phyloP scores from a whole-genome alignment of 805 yeast genomes.

The Starmerella ratchasimensis region DNA sequence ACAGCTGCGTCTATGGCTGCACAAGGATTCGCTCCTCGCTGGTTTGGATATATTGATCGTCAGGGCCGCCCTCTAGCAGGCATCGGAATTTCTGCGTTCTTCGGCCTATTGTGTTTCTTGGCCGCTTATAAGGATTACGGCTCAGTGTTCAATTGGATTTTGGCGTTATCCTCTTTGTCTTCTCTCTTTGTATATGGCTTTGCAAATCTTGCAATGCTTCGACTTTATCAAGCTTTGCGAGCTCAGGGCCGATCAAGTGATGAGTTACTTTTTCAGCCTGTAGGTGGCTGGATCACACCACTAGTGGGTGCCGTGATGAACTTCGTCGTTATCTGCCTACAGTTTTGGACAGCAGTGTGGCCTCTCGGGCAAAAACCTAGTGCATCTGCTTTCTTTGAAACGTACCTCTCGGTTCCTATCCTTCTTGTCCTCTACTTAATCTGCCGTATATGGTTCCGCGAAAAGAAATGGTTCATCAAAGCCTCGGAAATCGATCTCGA shows the following conservation, averaged over 20 bases:
- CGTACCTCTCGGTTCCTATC: conserved; percentile 38
- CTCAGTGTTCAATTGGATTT: conserved; percentile 53
- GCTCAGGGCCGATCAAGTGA: conserved; percentile 54
- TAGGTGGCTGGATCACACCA: conserved; percentile 57
- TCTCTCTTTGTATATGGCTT: conserved; percentile 68
- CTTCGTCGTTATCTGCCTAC: conserved; percentile 50
- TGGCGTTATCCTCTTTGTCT: conserved; percentile 59
- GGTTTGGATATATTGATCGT: conserved; percentile 51
- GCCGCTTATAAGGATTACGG: conserved; percentile 42
- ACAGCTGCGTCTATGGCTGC: conserved; percentile 52
- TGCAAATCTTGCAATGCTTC: conserved; percentile 49
- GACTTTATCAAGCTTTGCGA: conserved; percentile 48
- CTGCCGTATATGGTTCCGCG: conserved; percentile 1
- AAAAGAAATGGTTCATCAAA: conserved; percentile 28
- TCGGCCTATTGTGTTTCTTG: conserved; percentile 47
- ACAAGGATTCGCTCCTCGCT: conserved; percentile 47
- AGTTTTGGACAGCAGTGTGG: conserved; percentile 69
- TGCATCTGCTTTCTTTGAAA: conserved; percentile 36
- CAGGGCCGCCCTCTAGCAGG: conserved; percentile 68
- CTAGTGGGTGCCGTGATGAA: conserved; percentile 45
- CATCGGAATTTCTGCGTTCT: conserved; percentile 32
- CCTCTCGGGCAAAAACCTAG: conserved; percentile 37
- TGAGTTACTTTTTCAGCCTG: conserved; percentile 54
- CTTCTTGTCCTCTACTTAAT: conserved; percentile 21
- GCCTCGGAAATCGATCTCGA: conserved; percentile 45